Conservation (phyloP, 2,329 filamentous ascomycete genomes). For the Fusarium musae region DNA sequence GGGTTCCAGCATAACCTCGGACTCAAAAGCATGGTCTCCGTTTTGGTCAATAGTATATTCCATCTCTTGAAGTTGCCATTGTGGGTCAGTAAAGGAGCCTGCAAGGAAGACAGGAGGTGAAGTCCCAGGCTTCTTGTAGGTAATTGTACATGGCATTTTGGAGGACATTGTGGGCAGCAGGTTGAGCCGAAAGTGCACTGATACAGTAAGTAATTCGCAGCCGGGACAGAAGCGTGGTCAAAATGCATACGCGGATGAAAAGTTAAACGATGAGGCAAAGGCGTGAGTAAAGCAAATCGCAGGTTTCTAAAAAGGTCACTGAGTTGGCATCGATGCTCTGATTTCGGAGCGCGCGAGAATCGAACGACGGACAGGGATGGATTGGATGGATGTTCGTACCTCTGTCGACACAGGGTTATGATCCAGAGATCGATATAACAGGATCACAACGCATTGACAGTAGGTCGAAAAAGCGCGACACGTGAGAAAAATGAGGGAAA, state of each 20-base stretch:
- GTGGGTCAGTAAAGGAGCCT: conserved; percentile 73
- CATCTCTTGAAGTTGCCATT: conserved; percentile 78
- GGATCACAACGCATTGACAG: conserved; percentile 12
- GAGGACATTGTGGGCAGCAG: conserved; percentile 21
- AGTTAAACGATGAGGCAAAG: not conserved
- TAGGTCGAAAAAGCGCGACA: not conserved
- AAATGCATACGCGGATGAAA: not conserved
- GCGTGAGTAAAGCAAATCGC: not conserved
- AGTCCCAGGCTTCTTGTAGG: conserved; percentile 68
- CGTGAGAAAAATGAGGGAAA: not conserved
- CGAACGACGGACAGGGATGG: conserved; percentile 40
- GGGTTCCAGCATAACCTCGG: conserved; percentile 64
- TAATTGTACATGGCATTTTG: conserved; percentile 64
- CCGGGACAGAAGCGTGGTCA: not conserved
- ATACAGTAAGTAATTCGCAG: conserved; percentile 4
- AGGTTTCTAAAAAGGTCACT: conserved; percentile 5
- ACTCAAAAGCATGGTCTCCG: conserved; percentile 68
- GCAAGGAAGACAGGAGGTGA: conserved; percentile 76
- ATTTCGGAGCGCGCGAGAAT: conserved; percentile 24
- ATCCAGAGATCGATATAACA: conserved; percentile 3
- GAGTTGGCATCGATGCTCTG: conserved; percentile 22
- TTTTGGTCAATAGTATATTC: conserved; percentile 59
- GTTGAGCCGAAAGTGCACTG: not conserved
- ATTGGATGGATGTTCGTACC: conserved; percentile 17
- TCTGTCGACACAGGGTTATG: conserved; percentile 8